Percentiles rank a stretch among this genome's conserved stretches.
Conservation (phyloP, 805 yeast species). For the Limtongozyma cylindracea region DNA sequence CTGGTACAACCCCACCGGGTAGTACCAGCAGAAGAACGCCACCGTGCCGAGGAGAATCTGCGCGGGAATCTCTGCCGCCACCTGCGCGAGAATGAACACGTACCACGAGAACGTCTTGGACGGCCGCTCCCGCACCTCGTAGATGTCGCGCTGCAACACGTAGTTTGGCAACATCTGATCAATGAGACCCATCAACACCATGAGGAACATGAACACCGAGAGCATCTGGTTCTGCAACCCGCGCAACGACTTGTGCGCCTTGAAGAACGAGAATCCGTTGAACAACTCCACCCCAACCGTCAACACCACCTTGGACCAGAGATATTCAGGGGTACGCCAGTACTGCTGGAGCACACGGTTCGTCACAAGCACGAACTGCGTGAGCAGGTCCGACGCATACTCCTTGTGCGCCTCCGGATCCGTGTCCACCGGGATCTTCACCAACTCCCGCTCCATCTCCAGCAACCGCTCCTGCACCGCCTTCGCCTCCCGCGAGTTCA, state of each 20-base stretch:
- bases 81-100: constrained; percentile 33
- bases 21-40: constrained; percentile 7
- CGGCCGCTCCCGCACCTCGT: constrained; percentile 53
- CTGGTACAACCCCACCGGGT: constrained; percentile 8
- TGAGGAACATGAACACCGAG: constrained; percentile 18
- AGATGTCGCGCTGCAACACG: constrained; percentile 33
- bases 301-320: constrained; percentile 34
- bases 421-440: constrained; percentile 5
- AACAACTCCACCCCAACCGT: constrained; percentile 26
- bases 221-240: constrained; percentile 54
- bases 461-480: constrained; percentile 3
- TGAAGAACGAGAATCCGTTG: constrained; percentile 52
- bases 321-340: constrained; percentile 10
- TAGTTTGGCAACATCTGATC: constrained; percentile 30
- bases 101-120: constrained; percentile 47
- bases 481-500: constrained; percentile 4
- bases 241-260: constrained; percentile 31
- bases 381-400: constrained; percentile 2
- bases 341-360: constrained; percentile 13
- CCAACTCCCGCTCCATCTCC: constrained; percentile 4
- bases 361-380: constrained; percentile 5
- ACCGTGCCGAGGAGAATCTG: constrained; percentile 22
- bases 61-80: constrained; percentile 44
- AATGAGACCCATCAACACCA: constrained; percentile 13
- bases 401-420: constrained; percentile 4